Percentiles rank a stretch among this genome's conserved stretches.
Conservation (phyloP, 2,329 filamentous ascomycete species). For the Colletotrichum eleusines region DNA sequence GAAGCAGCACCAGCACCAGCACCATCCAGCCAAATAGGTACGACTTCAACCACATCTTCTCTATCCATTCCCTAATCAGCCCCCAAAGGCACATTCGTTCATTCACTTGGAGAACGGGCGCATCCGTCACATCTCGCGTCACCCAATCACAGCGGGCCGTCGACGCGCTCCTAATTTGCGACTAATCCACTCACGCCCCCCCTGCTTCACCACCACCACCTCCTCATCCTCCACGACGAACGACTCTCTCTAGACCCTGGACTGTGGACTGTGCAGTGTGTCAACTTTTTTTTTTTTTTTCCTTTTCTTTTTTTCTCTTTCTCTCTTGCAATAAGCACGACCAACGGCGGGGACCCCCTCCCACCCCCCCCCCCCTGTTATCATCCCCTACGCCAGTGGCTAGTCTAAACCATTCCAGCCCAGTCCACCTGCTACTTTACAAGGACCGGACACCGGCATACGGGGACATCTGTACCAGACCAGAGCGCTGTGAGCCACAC, state of each 20-base stretch:
- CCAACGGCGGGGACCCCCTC: conserved; percentile 3
- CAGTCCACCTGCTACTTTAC: not conserved
- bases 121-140: conserved; percentile 39
- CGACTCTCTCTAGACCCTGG: not conserved
- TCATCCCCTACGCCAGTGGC: conserved; percentile 9
- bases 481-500: conserved; percentile 8
- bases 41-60: too few species aligned
- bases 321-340: conserved; percentile 24
- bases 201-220: not conserved
- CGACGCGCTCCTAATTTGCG: conserved; percentile 39
- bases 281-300: not conserved
- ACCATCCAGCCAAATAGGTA: too few species aligned
- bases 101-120: conserved; percentile 29
- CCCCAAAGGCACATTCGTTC: not conserved
- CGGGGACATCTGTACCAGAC: not conserved
- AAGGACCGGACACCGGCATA: conserved; percentile 1
- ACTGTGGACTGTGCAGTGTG: not conserved
- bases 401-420: conserved; percentile 13
- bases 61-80: conserved; percentile 31
- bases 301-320: not conserved
- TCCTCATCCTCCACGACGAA: too few species aligned
- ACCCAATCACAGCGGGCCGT: conserved; percentile 27
- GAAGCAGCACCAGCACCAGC: conserved; percentile 11
- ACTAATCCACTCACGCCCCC: conserved; percentile 30
- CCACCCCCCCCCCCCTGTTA: not conserved